These are phyloP conservation scores for Pythium rhizo-oryzae DNA, from an alignment of 352 stramenopile species.

Conservation along the genomic window DNA sequence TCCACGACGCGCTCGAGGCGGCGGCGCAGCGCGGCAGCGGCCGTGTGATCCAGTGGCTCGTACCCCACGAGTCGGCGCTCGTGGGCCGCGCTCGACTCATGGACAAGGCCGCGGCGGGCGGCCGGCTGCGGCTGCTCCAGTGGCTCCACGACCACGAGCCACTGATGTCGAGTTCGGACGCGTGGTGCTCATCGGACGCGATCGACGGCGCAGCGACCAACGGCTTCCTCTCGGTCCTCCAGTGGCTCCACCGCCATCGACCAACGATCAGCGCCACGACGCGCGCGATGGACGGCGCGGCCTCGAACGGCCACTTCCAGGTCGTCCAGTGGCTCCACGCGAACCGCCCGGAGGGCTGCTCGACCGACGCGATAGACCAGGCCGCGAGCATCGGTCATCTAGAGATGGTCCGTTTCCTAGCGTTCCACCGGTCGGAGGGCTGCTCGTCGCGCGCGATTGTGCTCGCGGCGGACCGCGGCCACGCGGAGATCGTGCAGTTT, in stretches of 20 bases:
- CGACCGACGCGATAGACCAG: constrained; percentile 1
- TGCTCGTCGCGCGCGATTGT: background rate
- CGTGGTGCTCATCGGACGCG: background rate
- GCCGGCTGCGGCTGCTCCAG: background rate
- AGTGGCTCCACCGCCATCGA: background rate
- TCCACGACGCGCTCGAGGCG: background rate
- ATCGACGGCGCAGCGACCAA: background rate
- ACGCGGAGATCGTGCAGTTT: constrained; percentile 5
- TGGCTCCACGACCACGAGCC: constrained; percentile 5
- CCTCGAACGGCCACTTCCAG: background rate
- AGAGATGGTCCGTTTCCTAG: background rate
- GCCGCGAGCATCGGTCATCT: constrained; percentile 3
- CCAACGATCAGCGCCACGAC: background rate
- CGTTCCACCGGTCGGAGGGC: background rate
- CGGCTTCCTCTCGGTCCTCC: background rate
- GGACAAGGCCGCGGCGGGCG: constrained; percentile 1
- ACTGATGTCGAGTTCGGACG: background rate
- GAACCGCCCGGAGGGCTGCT: constrained; percentile 38
- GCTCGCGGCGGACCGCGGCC: background rate
- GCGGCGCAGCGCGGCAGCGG: background rate
- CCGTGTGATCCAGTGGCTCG: background rate
- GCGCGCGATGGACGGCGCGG: background rate
- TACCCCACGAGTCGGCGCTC: background rate
- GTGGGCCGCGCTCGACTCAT: constrained; percentile 5
- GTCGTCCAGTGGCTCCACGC: constrained; percentile 43